Evolutionary conservation across 306 rosid genomes (phyloP), one percentile per base, ranked within the genome.

Genomic region (Citrullus colocynthis): DNA sequence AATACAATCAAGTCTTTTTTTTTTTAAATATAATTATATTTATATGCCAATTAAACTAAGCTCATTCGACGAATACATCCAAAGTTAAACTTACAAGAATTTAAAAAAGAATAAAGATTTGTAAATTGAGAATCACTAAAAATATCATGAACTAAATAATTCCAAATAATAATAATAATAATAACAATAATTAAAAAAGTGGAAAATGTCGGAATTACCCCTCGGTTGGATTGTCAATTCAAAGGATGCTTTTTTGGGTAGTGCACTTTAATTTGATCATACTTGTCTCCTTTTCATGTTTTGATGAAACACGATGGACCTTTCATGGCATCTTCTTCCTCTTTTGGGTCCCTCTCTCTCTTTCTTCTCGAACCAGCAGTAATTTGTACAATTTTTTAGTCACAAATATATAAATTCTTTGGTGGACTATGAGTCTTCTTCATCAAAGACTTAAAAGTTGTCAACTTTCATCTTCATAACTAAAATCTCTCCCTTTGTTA

Each of bases 321-420:
- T 48, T 71, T 48, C 76, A 13, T 48, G 58, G 76, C 76, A 71
- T 71, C 76, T 71, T 71, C 76, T 48, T 24, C 17, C 56, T 21
- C 36, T 70, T 70, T 45, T 45, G 73, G 51, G 51, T 17, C 73
- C 30, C 51, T 60, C 36, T 28, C 1, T 17, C 28, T 58, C 4
- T 64, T 24, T 24, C 72, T 3, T 3, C 24, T 18, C 48, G 6
- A 69, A 12, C 2, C 39, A 70, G 76, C 76, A 44, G 76, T 24
- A 21, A 70, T 70, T 11, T 70, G 13, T 11, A 70, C 76, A 70
- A 45, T 70, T 21, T 64, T 45, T 70, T 42, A 70, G 6, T 70
- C 57, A 44, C 39, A 5, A 6, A 45, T 70, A 69, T 44, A 71
- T 71, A 71, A 45, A 71, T 71, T 71, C 20, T 45, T 2, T 2